phyloP scores from a whole-genome alignment of 352 stramenopile genomes.

The Aphanomyces invadans region DNA sequence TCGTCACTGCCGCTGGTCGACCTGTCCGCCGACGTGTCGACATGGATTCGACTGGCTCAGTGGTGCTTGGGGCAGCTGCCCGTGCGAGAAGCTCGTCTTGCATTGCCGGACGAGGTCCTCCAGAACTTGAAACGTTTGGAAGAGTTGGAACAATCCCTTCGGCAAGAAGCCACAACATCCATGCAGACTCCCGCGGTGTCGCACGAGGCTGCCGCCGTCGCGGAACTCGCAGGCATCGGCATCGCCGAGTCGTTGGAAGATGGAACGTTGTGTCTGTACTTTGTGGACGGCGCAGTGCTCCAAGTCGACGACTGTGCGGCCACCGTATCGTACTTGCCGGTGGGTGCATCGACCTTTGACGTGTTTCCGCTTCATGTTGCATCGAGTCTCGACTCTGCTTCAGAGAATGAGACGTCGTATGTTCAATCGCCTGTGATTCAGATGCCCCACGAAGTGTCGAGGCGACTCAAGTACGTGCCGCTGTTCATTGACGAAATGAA shows the following conservation, averaged over 20 bases:
- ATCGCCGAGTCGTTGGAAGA: constrained; percentile 19
- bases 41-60: constrained; percentile 21
- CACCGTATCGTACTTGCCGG: neutral
- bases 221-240: constrained; percentile 13
- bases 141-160: neutral
- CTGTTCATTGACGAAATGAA: constrained; percentile 24
- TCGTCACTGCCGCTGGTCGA: neutral
- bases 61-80: constrained; percentile 3
- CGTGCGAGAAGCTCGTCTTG: neutral
- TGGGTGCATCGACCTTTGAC: neutral
- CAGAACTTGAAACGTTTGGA: neutral
- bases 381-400: no score
- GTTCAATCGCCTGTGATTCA: no score
- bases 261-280: constrained; percentile 14
- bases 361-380: constrained; percentile 11
- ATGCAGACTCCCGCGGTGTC: neutral
- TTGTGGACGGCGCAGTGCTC: constrained; percentile 18
- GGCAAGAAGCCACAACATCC: neutral
- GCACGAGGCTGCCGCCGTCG: neutral
- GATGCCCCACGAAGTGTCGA: constrained; percentile 8
- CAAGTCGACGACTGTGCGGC: constrained; percentile 15
- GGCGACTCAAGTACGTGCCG: constrained; percentile 22
- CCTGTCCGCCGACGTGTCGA: neutral
- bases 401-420: no score
- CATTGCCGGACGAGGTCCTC: neutral